Percentiles rank a stretch among this genome's conserved stretches.
Evolutionary conservation across 768 basidiomycete species (phyloP).

Genomic region (Kwoniella europaea): DNA sequence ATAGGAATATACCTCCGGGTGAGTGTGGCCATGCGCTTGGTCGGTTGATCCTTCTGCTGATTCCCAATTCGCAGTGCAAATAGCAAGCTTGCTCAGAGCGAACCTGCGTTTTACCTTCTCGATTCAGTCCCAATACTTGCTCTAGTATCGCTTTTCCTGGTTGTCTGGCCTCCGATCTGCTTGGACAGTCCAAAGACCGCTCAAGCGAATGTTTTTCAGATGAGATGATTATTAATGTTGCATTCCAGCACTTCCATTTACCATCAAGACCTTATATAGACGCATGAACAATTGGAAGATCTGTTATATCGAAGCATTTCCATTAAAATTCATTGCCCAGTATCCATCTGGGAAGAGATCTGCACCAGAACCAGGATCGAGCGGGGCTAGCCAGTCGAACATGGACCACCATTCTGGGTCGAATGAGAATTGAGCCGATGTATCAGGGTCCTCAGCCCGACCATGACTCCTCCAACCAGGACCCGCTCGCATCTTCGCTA

Average conservation of each 20-base stretch:
- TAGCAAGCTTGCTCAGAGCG: conserved; percentile 66
- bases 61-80: conserved; percentile 24
- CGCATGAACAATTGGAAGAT: not conserved
- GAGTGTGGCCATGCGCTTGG: conserved; percentile 3
- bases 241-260: not conserved
- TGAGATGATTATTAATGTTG: not conserved
- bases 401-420: not conserved
- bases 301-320: not conserved
- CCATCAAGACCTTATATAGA: not conserved
- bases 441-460: not conserved
- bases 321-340: not conserved
- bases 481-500: not conserved
- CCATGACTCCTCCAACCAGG: not conserved
- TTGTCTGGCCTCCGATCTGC: conserved; percentile 68
- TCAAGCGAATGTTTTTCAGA: not conserved
- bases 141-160: conserved; percentile 65
- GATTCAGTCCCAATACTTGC: conserved; percentile 71
- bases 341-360: not conserved
- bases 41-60: not conserved
- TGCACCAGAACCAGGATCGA: not conserved
- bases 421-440: not conserved
- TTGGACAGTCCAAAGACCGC: conserved; percentile 14
- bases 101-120: conserved; percentile 69
- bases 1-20: conserved; percentile 72
- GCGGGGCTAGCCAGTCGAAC: not conserved